These are phyloP conservation scores for Coemansia sp. DNA, from an alignment of 192 early-diverging fungal genomes.

Conservation along the genomic window DNA sequence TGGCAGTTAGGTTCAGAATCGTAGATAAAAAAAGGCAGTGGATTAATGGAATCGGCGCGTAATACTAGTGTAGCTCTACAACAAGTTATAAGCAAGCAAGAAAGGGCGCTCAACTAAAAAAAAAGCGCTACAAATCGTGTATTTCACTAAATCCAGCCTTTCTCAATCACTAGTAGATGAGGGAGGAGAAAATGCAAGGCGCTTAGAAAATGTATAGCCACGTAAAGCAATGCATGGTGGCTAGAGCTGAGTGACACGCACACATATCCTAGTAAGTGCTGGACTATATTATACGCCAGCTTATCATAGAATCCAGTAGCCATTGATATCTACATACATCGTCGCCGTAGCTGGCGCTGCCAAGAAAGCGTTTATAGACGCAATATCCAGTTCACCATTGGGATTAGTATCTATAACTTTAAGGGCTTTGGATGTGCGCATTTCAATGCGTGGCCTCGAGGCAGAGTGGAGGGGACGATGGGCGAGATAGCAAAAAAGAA, in stretches of 20 bases:
- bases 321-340: not conserved
- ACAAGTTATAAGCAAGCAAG: not conserved
- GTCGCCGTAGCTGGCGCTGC: not conserved
- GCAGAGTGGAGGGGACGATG: not conserved
- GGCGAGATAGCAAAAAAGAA: not conserved
- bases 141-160: not conserved
- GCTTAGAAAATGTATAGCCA: slow-evolving; percentile 3
- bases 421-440: not conserved
- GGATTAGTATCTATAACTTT: not conserved
- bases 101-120: not conserved
- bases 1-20: not conserved
- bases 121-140: not conserved
- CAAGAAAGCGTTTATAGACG: not conserved
- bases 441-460: not conserved
- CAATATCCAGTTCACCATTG: not conserved
- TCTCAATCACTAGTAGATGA: not conserved
- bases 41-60: not conserved
- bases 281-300: not conserved
- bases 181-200: slow-evolving; percentile 2
- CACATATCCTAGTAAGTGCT: slow-evolving; percentile 2
- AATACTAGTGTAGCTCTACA: not conserved
- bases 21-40: not conserved
- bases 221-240: slow-evolving; percentile 3
- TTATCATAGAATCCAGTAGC: not conserved
- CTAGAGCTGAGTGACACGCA: slow-evolving; percentile 10